Evolutionary conservation across 139 green algal species (phyloP).

Genomic region (Chlorella vulgaris): DNA sequence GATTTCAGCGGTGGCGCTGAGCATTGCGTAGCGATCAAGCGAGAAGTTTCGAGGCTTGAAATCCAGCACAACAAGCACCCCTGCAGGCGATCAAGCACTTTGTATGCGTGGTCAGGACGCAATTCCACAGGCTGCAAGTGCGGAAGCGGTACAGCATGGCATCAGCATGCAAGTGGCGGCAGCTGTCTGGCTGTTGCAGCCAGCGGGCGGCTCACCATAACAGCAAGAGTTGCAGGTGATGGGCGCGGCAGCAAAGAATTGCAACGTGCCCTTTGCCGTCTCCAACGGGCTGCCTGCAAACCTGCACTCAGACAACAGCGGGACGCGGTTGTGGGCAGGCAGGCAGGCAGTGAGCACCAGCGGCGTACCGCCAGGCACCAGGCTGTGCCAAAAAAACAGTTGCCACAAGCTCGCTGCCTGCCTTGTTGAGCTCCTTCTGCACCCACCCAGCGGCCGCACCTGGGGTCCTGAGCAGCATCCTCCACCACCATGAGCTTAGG

Average conservation of each 20-base stretch:
- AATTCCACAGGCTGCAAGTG: background rate
- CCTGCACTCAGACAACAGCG: constrained; percentile 12
- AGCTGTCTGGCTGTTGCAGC: background rate
- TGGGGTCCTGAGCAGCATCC: constrained; percentile 64
- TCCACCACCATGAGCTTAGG: constrained; percentile 79
- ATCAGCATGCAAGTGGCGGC: background rate
- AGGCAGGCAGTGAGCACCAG: too few species aligned
- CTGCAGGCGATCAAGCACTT: constrained; percentile 38
- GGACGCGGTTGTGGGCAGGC: background rate
- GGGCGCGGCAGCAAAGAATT: constrained; percentile 85
- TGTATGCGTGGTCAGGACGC: too few species aligned
- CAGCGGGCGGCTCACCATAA: background rate
- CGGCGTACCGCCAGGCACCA: too few species aligned
- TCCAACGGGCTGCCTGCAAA: constrained; percentile 77
- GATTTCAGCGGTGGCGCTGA: constrained; percentile 82
- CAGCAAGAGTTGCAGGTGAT: constrained; percentile 58
- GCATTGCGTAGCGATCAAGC: constrained; percentile 66
- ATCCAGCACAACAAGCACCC: constrained; percentile 83
- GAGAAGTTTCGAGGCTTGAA: constrained; percentile 59
- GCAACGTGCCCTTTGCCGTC: constrained; percentile 62
- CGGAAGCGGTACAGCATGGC: too few species aligned
- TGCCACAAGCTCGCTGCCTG: background rate
- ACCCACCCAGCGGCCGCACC: background rate
- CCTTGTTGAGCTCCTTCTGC: background rate
- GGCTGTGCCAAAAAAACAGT: too few species aligned